Evolutionary conservation across 805 yeast species (phyloP).

Genomic region (Tetrapisispora pingtungensis): DNA sequence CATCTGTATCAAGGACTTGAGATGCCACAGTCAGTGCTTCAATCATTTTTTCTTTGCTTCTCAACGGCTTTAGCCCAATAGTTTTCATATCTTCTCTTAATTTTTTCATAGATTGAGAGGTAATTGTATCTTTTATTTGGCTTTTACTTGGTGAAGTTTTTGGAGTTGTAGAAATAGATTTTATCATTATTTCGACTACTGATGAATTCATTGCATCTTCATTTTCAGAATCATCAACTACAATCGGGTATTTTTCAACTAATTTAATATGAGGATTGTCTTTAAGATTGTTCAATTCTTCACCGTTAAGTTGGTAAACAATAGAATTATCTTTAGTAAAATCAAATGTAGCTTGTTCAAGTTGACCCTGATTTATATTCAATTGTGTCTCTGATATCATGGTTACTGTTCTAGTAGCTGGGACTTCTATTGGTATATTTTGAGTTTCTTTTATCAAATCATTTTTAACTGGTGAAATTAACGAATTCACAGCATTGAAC

Average conservation of each 20-base stretch:
- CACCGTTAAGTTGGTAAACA: background rate
- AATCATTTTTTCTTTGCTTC: constrained; percentile 22
- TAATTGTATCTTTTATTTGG: background rate
- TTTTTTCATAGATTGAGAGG: constrained; percentile 20
- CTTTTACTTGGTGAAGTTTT: background rate
- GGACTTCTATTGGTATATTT: constrained; percentile 18
- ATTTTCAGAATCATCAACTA: constrained; percentile 2
- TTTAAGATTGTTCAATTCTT: background rate
- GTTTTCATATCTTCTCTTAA: constrained; percentile 16
- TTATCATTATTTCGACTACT: background rate
- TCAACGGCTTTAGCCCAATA: constrained; percentile 24
- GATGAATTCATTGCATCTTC: background rate
- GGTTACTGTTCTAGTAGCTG: constrained; percentile 26
- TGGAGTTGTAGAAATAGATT: background rate
- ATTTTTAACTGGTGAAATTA: constrained; percentile 24
- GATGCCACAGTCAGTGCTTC: constrained; percentile 24
- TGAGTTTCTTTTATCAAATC: constrained; percentile 1
- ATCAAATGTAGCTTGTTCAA: background rate
- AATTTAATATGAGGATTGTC: background rate
- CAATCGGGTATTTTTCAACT: constrained; percentile 1
- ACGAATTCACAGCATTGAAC: constrained; percentile 19
- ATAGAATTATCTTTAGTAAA: background rate
- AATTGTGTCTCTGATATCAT: background rate
- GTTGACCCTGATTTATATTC: background rate
- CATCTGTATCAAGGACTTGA: constrained; percentile 11